Percentiles rank a stretch among this genome's conserved stretches.
phyloP scores from a whole-genome alignment of 345 rosid genomes.

The Fremontodendron californicum region DNA sequence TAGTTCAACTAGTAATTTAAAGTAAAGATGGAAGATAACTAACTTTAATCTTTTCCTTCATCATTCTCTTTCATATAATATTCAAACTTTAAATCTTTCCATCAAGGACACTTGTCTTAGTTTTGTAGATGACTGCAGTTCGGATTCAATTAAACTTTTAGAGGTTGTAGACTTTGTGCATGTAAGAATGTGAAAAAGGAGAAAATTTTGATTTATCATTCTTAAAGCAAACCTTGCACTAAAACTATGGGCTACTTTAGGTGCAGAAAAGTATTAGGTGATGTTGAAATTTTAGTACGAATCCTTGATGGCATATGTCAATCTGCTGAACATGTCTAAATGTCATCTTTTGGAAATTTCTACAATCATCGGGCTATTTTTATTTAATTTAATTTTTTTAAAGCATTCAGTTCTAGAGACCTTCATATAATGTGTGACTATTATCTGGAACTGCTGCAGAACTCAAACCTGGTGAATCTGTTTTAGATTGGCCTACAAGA shows the following conservation, averaged over 20 bases:
- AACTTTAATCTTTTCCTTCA: neutral
- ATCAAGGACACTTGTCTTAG: neutral
- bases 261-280: neutral
- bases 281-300: neutral
- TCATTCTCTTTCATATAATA: neutral
- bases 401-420: neutral
- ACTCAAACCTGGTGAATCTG: constrained; percentile 71
- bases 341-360: neutral
- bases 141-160: neutral
- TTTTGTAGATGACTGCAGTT: neutral
- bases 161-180: neutral
- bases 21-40: neutral
- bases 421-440: neutral
- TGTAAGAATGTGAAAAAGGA: neutral
- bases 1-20: neutral
- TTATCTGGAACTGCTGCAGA: constrained; percentile 44
- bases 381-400: neutral
- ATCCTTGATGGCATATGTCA: neutral
- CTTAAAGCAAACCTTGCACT: neutral
- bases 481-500: constrained; percentile 77
- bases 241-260: neutral
- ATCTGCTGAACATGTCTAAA: neutral
- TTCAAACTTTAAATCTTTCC: neutral
- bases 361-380: neutral
- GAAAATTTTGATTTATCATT: neutral